These are phyloP conservation scores for Talaromyces sp. DNA, from an alignment of 2,329 filamentous ascomycete genomes.

Conservation along the genomic window DNA sequence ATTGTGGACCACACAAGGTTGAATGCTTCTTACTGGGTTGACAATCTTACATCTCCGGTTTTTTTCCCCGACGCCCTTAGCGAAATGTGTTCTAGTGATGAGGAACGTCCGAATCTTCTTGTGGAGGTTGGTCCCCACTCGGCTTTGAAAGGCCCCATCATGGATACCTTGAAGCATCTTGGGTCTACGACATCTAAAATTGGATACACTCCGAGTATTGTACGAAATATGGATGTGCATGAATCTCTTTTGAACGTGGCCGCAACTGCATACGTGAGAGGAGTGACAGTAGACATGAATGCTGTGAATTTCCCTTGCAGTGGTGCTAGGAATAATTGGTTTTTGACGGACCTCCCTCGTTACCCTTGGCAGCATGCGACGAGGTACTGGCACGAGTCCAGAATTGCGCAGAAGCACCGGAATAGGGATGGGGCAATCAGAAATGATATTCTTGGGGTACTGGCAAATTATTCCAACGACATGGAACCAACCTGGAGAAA, in stretches of 20 bases:
- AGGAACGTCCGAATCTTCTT: background rate
- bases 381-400: slow-evolving; percentile 16
- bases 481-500: slow-evolving; percentile 26
- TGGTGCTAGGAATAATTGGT: slow-evolving; percentile 2
- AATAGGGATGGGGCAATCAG: background rate
- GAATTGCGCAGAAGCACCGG: slow-evolving; percentile 10
- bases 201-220: slow-evolving; percentile 24
- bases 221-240: slow-evolving; percentile 30
- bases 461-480: slow-evolving; percentile 18
- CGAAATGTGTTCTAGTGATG: slow-evolving; percentile 10
- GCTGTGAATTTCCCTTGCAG: slow-evolving; percentile 7
- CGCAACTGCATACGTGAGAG: background rate
- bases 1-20: slow-evolving; percentile 7
- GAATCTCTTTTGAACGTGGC: slow-evolving; percentile 7
- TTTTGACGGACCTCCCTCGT: slow-evolving; percentile 14
- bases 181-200: background rate
- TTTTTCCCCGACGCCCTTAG: slow-evolving; percentile 24
- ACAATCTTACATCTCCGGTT: slow-evolving; percentile 31
- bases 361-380: slow-evolving; percentile 19
- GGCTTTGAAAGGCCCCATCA: slow-evolving; percentile 22
- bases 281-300: slow-evolving; percentile 1
- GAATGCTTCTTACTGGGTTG: slow-evolving; percentile 26
- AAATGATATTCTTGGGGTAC: slow-evolving; percentile 12
- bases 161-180: slow-evolving; percentile 10
- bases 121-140: slow-evolving; percentile 32